These are phyloP conservation scores for Mortierella claussenii DNA, from an alignment of 192 early-diverging fungal species.

Conservation along the genomic window DNA sequence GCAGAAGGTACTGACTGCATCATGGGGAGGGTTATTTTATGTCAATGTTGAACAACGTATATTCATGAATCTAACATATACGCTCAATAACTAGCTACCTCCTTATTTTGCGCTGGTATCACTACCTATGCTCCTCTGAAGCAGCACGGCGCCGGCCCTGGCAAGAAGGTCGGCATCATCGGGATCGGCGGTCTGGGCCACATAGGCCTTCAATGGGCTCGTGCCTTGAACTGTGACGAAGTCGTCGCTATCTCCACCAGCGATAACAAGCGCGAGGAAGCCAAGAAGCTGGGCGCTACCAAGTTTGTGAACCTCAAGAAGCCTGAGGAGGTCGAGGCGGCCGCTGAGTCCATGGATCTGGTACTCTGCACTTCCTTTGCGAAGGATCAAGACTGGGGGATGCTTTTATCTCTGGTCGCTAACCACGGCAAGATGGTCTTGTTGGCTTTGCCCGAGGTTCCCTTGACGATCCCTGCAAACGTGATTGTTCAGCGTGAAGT, in stretches of 20 bases:
- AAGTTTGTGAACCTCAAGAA: conserved; percentile 57
- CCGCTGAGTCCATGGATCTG: conserved; percentile 38
- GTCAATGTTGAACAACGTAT: background rate
- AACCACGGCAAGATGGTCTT: conserved; percentile 69
- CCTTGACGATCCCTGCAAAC: conserved; percentile 53
- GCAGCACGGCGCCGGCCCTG: conserved; percentile 56
- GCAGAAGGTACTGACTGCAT: conserved; percentile 53
- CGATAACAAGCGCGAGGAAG: conserved; percentile 64
- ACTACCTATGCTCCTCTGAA: conserved; percentile 77
- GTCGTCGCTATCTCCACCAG: conserved; percentile 69
- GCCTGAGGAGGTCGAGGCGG: conserved; percentile 24
- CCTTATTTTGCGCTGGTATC: conserved; percentile 86
- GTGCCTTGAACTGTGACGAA: conserved; percentile 60
- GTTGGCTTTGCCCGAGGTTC: conserved; percentile 71
- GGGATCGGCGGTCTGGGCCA: conserved; percentile 81
- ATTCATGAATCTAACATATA: background rate
- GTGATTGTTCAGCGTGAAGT: conserved; percentile 60
- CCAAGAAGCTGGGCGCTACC: conserved; percentile 54
- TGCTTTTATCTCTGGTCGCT: conserved; percentile 62
- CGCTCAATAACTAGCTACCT: conserved; percentile 62
- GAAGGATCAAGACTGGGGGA: conserved; percentile 55
- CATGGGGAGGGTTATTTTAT: background rate
- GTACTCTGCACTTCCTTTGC: conserved; percentile 51
- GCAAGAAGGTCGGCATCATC: conserved; percentile 66
- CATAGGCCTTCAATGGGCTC: conserved; percentile 75